Evolutionary conservation across 2,329 filamentous ascomycete species (phyloP), one percentile per base, ranked within the genome.

Genomic region (Neofusicoccum parvum): DNA sequence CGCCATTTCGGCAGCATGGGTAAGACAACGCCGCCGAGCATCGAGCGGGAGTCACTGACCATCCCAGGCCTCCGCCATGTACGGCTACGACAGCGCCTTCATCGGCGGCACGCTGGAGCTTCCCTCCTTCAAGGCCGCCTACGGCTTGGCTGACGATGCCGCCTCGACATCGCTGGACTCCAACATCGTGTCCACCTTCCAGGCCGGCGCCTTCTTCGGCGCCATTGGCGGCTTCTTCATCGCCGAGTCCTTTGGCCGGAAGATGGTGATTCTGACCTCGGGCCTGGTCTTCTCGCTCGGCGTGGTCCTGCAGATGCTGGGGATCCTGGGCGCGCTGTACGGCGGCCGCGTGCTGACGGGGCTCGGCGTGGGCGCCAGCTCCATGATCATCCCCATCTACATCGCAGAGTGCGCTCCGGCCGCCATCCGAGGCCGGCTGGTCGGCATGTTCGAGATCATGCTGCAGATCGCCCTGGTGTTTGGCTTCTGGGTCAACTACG

Each of bases 161-260:
- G 32, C 58, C 5, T 49, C 78, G 37, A 84, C 85, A 34, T 83
- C 87, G 69, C 79, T 90, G 56, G 84, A 84, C 56, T 86, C 88
- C 69, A 90, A 90, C 72, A 88, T 92, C 66, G 89, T 90, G 32
- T 89, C 88, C 17, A 88, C 86, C 0, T 82, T 91, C 12, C 88
- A 91, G 76, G 88, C 85, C 48, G 89, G 89, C 59, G 89, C 87
- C 68, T 90, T 91, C 74, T 80, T 85, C 64, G 88, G 88, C 43
- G 87, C 87, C 66, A 80, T 91, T 67, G 67, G 85, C 14, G 83
- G 83, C 9, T 82, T 81, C 39, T 86, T 81, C 79, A 71, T 84
- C 49, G 81, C 85, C 5, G 86, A 88, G 69, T 76, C 73, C 68
- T 85, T 78, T 68, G 88, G 88, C 17, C 83, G 88, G 63, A 83